Conservation (phyloP, 2,329 filamentous ascomycete species). For the Penicillium sp. region DNA sequence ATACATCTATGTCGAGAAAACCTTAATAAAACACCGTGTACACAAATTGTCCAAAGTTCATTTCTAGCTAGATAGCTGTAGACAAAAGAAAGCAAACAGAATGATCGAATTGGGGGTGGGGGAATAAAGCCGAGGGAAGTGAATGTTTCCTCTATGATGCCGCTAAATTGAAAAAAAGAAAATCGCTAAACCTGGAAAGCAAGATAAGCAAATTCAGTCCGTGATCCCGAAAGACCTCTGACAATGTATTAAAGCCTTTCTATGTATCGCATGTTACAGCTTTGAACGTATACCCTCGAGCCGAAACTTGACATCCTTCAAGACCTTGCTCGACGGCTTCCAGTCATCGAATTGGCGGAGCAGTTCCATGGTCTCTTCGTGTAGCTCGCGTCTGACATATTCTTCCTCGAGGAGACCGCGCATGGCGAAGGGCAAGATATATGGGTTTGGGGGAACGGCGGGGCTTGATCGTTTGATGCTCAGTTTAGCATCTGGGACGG, state of each 20-base stretch:
- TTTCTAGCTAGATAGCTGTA: not conserved
- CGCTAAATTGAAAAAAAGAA: constrained; percentile 4
- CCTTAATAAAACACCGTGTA: constrained; percentile 5
- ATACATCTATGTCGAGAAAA: constrained; percentile 8
- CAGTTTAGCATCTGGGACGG: constrained; percentile 53
- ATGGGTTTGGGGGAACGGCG: constrained; percentile 68
- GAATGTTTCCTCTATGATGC: constrained; percentile 15
- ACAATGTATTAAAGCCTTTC: not conserved
- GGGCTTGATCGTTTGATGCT: constrained; percentile 56
- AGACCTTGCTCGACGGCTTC: constrained; percentile 84
- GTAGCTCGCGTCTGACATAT: constrained; percentile 79
- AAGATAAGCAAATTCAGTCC: constrained; percentile 4
- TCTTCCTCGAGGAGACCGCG: constrained; percentile 90
- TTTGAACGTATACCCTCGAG: constrained; percentile 90
- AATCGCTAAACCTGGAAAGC: constrained; percentile 8
- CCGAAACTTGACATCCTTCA: constrained; percentile 95
- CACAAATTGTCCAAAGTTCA: not conserved
- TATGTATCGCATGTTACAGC: constrained; percentile 51
- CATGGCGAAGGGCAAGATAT: constrained; percentile 93
- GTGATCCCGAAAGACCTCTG: not conserved
- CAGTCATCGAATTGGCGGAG: constrained; percentile 90
- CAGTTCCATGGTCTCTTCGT: constrained; percentile 74
- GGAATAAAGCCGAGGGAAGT: constrained; percentile 1
- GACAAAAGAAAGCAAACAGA: not conserved
- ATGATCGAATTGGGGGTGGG: not conserved